Percentiles rank a stretch among this genome's conserved stretches.
phyloP scores from a whole-genome alignment of 1,284 basidiomycete genomes.

The Ceratobasidium sp. region DNA sequence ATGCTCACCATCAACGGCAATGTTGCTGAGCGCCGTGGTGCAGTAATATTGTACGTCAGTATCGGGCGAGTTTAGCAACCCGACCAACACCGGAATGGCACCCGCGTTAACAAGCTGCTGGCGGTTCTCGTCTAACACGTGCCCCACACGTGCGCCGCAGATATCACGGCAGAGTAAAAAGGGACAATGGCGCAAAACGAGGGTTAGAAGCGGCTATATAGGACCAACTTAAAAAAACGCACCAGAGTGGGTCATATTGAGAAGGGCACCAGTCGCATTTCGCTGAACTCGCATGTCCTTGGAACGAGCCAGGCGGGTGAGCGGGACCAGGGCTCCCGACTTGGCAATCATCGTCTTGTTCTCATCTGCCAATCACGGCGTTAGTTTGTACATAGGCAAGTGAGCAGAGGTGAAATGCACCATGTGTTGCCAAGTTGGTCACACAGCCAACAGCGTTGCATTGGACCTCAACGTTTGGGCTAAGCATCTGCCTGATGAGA shows the following conservation, averaged over 20 bases:
- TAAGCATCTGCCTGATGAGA: conserved; percentile 98
- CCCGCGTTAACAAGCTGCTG: conserved; percentile 99
- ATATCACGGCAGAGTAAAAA: not conserved
- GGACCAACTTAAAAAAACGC: conserved; percentile 44
- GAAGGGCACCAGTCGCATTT: conserved; percentile 95
- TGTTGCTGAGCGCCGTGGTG: conserved; percentile 98
- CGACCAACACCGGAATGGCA: conserved; percentile 96
- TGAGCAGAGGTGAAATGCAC: conserved; percentile 55
- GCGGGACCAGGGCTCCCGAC: conserved; percentile 95
- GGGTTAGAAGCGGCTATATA: conserved; percentile 14
- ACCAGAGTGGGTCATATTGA: conserved; percentile 99
- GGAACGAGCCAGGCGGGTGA: conserved; percentile 94
- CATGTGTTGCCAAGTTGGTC: conserved; percentile 98
- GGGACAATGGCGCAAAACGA: not conserved
- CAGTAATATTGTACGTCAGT: conserved; percentile 99
- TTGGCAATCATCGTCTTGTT: conserved; percentile 99
- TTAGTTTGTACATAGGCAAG: not conserved
- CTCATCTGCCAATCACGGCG: conserved; percentile 65
- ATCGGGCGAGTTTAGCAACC: conserved; percentile 93
- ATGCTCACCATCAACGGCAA: conserved; percentile 87
- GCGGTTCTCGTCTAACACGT: conserved; percentile 87
- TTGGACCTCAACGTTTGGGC: conserved; percentile 98
- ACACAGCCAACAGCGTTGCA: conserved; percentile 99
- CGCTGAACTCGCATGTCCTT: conserved; percentile 99
- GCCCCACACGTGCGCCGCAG: not conserved